Evolutionary conservation across 306 rosid species (phyloP), one percentile per base, ranked within the genome.

Genomic region (Benincasa hispida): DNA sequence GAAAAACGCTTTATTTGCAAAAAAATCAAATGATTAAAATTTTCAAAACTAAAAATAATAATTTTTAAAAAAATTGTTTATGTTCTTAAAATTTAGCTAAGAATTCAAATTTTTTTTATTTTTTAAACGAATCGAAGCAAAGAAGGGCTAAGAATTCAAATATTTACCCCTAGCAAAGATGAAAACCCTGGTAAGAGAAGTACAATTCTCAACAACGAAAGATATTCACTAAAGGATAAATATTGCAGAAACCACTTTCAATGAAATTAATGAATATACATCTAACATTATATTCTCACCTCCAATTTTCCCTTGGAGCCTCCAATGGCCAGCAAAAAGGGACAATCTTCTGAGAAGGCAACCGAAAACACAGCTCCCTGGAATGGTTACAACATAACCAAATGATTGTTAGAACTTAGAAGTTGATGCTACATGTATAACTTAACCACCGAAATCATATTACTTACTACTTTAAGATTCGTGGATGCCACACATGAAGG

Each of bases 321-420:
- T 80, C 51, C 51, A 45, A 45, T 45, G 22, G 96, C 99, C 81
- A 92, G 85, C 81, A 89, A 85, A 84, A 88, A 95, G 8, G 97
- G 98, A 72, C 83, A 81, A 85, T 95, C 99, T 77, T 82, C 86
- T 5, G 97, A 85, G 84, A 95, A 95, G 13, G 90, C 79, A 81
- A 89, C 34, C 24, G 89, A 84, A 82, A 90, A 94, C 41, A 94
- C 82, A 54, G 96, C 93, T 77, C 99, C 99, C 98, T 94, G 81
- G 18, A 75, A 34, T 41, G 83, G 63, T 69, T 70, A 62, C 51
- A 18, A 27, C 18, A 24, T 17, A 27, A 8, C 12, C 0, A 42
- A 70, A 25, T 25, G 8, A 47, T 24, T 14, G 6, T 72, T 72
- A 24, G 35, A 72, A 70, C 57, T n/a, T 18, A 68, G 25, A 14